Conservation (phyloP, 495 filamentous ascomycete species). For the Durotheca rogersii region DNA sequence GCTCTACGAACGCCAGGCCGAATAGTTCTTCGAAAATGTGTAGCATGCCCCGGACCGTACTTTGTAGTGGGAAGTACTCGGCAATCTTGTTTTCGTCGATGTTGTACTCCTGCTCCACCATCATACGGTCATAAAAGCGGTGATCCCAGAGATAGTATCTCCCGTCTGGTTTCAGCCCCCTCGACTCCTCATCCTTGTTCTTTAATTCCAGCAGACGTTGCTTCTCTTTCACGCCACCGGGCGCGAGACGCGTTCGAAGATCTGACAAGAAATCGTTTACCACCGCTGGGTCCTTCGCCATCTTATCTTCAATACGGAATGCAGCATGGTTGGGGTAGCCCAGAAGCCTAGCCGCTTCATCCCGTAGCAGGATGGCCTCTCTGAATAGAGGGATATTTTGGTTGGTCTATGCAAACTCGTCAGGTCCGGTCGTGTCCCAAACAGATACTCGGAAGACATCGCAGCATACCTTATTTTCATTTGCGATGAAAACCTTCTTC, state of each 20-base stretch:
- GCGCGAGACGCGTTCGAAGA: slow-evolving; percentile 68
- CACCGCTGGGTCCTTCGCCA: slow-evolving; percentile 89
- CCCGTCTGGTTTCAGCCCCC: slow-evolving; percentile 61
- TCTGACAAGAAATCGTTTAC: slow-evolving; percentile 84
- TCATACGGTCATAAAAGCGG: slow-evolving; percentile 78
- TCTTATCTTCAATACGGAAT: slow-evolving; percentile 92
- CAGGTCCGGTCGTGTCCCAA: slow-evolving; percentile 7
- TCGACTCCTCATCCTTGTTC: slow-evolving; percentile 65
- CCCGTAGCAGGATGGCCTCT: slow-evolving; percentile 82
- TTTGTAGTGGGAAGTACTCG: slow-evolving; percentile 89
- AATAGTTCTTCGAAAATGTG: slow-evolving; percentile 92
- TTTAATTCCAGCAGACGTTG: slow-evolving; percentile 73
- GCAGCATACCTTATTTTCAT: slow-evolving; percentile 55
- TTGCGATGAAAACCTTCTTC: slow-evolving; percentile 56
- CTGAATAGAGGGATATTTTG: slow-evolving; percentile 82
- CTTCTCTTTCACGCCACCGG: slow-evolving; percentile 78
- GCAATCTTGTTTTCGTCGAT: slow-evolving; percentile 87
- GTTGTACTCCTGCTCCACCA: slow-evolving; percentile 87
- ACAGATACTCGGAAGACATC: too few species aligned
- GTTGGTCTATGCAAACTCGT: slow-evolving; percentile 56
- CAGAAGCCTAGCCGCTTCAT: slow-evolving; percentile 87
- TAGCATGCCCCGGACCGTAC: slow-evolving; percentile 87
- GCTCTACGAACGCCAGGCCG: slow-evolving; percentile 85
- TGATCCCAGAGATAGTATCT: slow-evolving; percentile 92
- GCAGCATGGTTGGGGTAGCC: slow-evolving; percentile 92